Conservation (phyloP, 768 basidiomycete genomes). For the Phylloporus sp. region DNA sequence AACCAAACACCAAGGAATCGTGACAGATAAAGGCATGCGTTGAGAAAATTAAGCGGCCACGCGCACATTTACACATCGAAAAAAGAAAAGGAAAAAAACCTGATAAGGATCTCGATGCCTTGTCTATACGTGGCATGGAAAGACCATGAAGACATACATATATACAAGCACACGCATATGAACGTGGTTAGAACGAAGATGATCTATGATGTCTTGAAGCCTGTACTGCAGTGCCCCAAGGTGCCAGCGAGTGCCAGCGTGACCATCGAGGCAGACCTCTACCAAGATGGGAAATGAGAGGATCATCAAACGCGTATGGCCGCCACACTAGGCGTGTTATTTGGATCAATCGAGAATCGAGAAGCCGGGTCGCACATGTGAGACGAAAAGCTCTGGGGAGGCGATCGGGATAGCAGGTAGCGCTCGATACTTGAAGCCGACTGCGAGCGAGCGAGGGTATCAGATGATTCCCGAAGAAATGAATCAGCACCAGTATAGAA, state of each 20-base stretch:
- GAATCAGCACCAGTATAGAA: constrained; percentile 68
- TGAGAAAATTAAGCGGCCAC: background rate
- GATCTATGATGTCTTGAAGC: background rate
- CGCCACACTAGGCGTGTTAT: constrained; percentile 28
- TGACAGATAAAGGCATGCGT: background rate
- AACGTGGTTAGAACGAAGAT: background rate
- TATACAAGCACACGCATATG: background rate
- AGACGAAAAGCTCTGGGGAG: constrained; percentile 27
- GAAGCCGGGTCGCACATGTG: constrained; percentile 18
- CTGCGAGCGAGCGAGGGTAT: constrained; percentile 36
- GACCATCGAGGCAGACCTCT: background rate
- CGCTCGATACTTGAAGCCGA: constrained; percentile 57
- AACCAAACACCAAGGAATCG: constrained; percentile 5
- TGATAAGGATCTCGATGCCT: background rate
- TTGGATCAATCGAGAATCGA: constrained; percentile 25
- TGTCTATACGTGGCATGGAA: background rate
- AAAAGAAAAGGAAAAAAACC: background rate
- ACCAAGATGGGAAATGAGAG: background rate
- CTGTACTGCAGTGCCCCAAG: background rate
- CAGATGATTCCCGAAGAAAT: constrained; percentile 26
- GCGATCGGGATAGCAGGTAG: constrained; percentile 36
- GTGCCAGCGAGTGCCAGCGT: background rate
- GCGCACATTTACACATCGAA: constrained; percentile 14
- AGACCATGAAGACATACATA: constrained; percentile 1
- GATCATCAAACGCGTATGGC: constrained; percentile 13